Evolutionary conservation across 352 stramenopile genomes (phyloP).

Genomic region (Globisporangium heterothallicum): DNA sequence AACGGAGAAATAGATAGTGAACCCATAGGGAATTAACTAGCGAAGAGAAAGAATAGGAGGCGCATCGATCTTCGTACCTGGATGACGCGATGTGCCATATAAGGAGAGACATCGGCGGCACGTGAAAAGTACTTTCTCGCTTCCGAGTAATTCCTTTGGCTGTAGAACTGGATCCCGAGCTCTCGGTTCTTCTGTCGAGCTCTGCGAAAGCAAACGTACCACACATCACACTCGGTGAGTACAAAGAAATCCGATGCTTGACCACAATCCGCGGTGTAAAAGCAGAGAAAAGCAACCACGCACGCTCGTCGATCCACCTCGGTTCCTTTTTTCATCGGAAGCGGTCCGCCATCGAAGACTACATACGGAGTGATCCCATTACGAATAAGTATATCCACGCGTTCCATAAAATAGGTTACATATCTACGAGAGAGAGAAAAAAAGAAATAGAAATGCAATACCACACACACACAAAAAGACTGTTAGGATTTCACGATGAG

Average conservation of each 20-base stretch:
- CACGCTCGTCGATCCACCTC: slow-evolving; percentile 68
- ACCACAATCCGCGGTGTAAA: neutral
- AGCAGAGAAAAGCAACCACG: slow-evolving; percentile 2
- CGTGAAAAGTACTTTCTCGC: slow-evolving; percentile 68
- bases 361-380: slow-evolving; percentile 68
- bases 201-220: slow-evolving; percentile 17
- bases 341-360: slow-evolving; percentile 65
- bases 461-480: neutral
- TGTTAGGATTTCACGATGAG: no score
- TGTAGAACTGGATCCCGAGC: slow-evolving; percentile 49
- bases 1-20: neutral
- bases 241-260: neutral
- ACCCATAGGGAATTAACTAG: neutral
- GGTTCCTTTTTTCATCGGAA: slow-evolving; percentile 76
- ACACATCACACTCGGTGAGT: neutral
- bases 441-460: no score
- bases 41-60: neutral
- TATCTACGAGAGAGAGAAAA: no score
- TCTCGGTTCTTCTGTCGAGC: slow-evolving; percentile 65
- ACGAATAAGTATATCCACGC: slow-evolving; percentile 39
- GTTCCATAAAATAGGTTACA: slow-evolving; percentile 71
- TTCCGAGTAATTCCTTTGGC: slow-evolving; percentile 48
- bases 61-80: slow-evolving; percentile 25
- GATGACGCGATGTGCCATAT: slow-evolving; percentile 77
- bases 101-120: slow-evolving; percentile 72